Base-by-base conservation (phyloP, 1,284 basidiomycete species). In the Calocybe gambosa region DNA sequence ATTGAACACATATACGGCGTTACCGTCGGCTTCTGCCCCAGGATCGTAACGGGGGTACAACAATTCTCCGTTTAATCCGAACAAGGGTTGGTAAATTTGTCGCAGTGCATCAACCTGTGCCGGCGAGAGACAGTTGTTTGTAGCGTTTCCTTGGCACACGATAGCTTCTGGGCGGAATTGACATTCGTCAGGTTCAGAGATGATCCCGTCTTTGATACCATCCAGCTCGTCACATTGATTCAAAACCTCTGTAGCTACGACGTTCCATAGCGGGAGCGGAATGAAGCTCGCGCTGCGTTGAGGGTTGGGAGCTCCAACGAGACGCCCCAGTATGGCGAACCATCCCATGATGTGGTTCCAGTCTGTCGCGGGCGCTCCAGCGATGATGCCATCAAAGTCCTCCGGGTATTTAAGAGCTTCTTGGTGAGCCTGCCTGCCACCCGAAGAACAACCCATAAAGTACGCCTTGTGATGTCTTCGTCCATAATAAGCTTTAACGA, bases 331-430 rank as follows among this genome's bases (percentile, higher is more conserved):
- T 35, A 44, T 42, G 8, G 6, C 40, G n/a, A 8, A 21, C 40
- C 43, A 37, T 3, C 46, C 31, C 9, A 43, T 8, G 4, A 46
- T 16, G 6, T 38, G 44, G 31, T 46, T 49, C 25, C 33, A 50
- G 34, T 45, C 42, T 15, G 39, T 48, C 5, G 28, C 35, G 9
- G 44, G 41, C 2, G 47, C 42, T 1, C 45, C 42, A 31, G 45
- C 44, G 4, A 51, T 23, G 10, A 50, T 45, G 13, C 49, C 49
- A 15, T 53, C 51, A 16, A 53, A 53, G 33, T 53, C 49, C 3
- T 48, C 46, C 0, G 51, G 46, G 31, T 40, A 50, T 35, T 46
- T 50, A 12, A 50, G 31, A n/a, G 51, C 42, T 10, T 31, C 44
- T 26, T 46, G 44, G 6, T 33, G 42, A 12, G 42, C 52, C 35